Base-by-base conservation (phyloP, 495 filamentous ascomycete genomes). In the Talaromyces borbonicus region DNA sequence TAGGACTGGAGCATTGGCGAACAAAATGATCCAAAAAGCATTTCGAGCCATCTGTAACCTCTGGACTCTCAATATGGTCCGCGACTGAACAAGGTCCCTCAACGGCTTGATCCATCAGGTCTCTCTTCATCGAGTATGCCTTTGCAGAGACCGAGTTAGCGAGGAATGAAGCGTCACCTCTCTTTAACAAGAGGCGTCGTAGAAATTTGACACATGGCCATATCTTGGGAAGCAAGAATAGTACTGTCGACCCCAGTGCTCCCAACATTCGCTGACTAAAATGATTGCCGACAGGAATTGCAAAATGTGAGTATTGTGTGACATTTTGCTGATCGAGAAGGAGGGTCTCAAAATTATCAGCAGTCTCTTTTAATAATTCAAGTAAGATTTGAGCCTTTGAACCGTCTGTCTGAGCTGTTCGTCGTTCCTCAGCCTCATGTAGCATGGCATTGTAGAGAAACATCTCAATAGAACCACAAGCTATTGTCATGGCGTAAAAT, bases 21-120 rank as follows among this genome's bases (percentile, higher is more conserved):
- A 43, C 39, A n/a, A 25, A 43, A 4, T 27, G 23, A 43, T 43
- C 39, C 16, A 43, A 15, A 15, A 43, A 43, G 29, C 39, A 16
- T 18, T 9, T 3, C 25, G 11, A 8, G 39, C 19, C 20, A 5
- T 19, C 15, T 11, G 35, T 15, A 15, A 22, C 18, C 35, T 18
- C n/a, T 6, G 6, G 8, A 3, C n/a, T 2, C 11, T 18, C 16
- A 33, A 33, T 8, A 36, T 19, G 8, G 12, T 8, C 4, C 7
- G 11, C 0, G 3, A n/a, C 11, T 2, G 14, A 36, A 36, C 11
- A 36, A 0, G 12, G 20, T 4, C 22, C 15, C 8, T 37, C 18
- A 12, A 19, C 18, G 35, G 22, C 3, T 11, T 37, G 16, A 5
- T 18, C 5, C 18, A 19, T 22, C 22, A 19, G 18, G 35, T 7